Evolutionary conservation across 257 asterid genomes (phyloP).

Genomic region (Eucommia ulmoides): DNA sequence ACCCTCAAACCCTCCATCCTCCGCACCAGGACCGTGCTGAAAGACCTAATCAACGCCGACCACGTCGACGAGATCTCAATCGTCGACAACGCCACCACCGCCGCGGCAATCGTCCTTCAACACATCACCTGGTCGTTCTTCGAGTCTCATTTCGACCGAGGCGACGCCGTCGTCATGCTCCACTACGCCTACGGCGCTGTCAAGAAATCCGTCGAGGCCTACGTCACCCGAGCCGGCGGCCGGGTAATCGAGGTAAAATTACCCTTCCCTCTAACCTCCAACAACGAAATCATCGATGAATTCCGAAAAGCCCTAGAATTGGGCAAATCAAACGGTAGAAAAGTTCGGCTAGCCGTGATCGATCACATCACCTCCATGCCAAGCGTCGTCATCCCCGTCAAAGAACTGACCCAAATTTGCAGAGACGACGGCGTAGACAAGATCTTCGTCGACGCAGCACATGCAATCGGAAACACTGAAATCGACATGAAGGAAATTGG

Average conservation of each 20-base stretch:
- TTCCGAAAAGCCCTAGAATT: slow-evolving; percentile 45
- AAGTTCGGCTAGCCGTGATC: slow-evolving; percentile 62
- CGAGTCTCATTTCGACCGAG: slow-evolving; percentile 27
- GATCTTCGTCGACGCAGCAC: slow-evolving; percentile 70
- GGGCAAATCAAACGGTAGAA: slow-evolving; percentile 42
- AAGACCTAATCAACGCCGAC: slow-evolving; percentile 56
- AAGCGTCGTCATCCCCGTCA: slow-evolving; percentile 56
- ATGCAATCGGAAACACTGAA: slow-evolving; percentile 63
- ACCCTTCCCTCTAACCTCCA: slow-evolving; percentile 59
- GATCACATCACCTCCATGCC: slow-evolving; percentile 91
- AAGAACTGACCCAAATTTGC: slow-evolving; percentile 56
- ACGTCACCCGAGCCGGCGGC: slow-evolving; percentile 80
- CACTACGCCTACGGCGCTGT: slow-evolving; percentile 83
- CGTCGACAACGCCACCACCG: slow-evolving; percentile 92
- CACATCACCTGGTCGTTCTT: slow-evolving; percentile 56
- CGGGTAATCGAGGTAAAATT: slow-evolving; percentile 65
- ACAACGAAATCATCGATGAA: slow-evolving; percentile 37
- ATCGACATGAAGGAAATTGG: slow-evolving; percentile 59
- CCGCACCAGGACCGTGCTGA: slow-evolving; percentile 38
- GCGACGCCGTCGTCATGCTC: slow-evolving; percentile 62
- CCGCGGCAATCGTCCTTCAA: slow-evolving; percentile 75
- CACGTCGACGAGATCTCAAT: slow-evolving; percentile 61
- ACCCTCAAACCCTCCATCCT: slow-evolving; percentile 50
- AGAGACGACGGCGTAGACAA: slow-evolving; percentile 57
- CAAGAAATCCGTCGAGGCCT: slow-evolving; percentile 67